A percentile compares a stretch with the other conserved stretches of the same genome.
Conservation (phyloP, 164 flowering plant species). For the Aristolochia fimbriata region DNA sequence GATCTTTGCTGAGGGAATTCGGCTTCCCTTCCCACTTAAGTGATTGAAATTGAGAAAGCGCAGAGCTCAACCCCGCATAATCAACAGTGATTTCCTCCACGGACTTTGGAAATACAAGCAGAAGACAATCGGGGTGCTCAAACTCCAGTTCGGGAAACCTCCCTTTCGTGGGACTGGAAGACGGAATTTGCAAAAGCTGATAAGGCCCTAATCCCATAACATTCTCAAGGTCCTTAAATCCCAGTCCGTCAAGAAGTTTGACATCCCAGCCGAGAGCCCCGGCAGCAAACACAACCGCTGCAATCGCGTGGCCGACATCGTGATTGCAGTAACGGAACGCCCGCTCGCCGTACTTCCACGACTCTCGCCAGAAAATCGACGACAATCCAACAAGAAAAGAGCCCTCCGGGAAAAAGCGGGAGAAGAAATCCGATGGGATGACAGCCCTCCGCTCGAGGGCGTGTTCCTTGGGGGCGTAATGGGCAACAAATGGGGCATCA, state of each 20-base stretch:
- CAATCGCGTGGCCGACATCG: conserved; percentile 88
- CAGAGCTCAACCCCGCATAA: conserved; percentile 37
- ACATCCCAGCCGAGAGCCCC: conserved; percentile 85
- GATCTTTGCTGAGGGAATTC: conserved; percentile 75
- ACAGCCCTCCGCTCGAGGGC: conserved; percentile 51
- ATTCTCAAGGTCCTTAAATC: conserved; percentile 49
- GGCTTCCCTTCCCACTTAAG: conserved; percentile 77
- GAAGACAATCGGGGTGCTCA: conserved; percentile 86
- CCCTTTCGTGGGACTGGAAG: conserved; percentile 38
- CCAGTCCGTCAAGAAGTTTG: conserved; percentile 71
- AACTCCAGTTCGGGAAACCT: conserved; percentile 63
- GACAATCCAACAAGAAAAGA: conserved; percentile 67
- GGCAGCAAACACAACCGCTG: conserved; percentile 70
- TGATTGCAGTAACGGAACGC: conserved; percentile 89
- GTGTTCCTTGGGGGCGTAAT: conserved; percentile 83
- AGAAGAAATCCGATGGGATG: conserved; percentile 31
- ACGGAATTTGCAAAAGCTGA: conserved; percentile 34
- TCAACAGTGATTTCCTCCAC: conserved; percentile 33
- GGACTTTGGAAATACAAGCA: conserved; percentile 58
- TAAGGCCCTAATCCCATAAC: conserved; percentile 51
- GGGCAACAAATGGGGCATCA: conserved; percentile 57
- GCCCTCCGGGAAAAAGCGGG: conserved; percentile 31
- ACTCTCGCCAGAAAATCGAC: conserved; percentile 91
- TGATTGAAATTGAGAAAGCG: conserved; percentile 27
- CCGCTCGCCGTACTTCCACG: conserved; percentile 94